Conservation (phyloP, 1,139 yeast species). For the Taphrina deformans region DNA sequence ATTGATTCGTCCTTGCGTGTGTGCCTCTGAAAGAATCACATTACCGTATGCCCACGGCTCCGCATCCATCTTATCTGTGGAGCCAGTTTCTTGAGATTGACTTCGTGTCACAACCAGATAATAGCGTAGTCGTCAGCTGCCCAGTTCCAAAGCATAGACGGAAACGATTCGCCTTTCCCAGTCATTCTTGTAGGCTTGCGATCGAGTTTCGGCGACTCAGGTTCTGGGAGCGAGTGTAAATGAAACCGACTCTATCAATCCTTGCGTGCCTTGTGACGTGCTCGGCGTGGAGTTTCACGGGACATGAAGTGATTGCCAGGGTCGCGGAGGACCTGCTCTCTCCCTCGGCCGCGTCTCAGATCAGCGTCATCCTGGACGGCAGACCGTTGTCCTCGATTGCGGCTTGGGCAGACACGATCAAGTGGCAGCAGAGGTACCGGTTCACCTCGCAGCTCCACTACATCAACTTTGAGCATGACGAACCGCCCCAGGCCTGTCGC, state of each 20-base stretch:
- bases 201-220: no score
- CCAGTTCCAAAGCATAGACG: no score
- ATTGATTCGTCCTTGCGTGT: no score
- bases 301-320: slow-evolving; percentile 26
- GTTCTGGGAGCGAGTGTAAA: not conserved
- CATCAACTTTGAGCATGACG: slow-evolving; percentile 15
- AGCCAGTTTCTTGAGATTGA: not conserved
- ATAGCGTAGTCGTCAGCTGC: no score
- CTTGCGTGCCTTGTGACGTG: not conserved
- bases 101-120: no score
- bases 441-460: slow-evolving; percentile 20
- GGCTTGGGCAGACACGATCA: slow-evolving; percentile 31
- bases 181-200: no score
- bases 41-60: no score
- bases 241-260: not conserved
- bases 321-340: slow-evolving; percentile 20
- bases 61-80: not conserved
- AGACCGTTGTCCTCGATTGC: slow-evolving; percentile 38
- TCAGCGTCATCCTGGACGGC: slow-evolving; percentile 41
- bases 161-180: no score
- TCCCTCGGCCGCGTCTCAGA: slow-evolving; percentile 2
- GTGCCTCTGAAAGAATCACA: no score
- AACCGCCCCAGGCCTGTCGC: slow-evolving; percentile 15
- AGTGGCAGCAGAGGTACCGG: slow-evolving; percentile 16
- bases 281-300: slow-evolving; percentile 16